A percentile compares a stretch with the other conserved stretches of the same genome.
Conservation (phyloP, 257 asterid genomes). For the Leonotis leonurus region DNA sequence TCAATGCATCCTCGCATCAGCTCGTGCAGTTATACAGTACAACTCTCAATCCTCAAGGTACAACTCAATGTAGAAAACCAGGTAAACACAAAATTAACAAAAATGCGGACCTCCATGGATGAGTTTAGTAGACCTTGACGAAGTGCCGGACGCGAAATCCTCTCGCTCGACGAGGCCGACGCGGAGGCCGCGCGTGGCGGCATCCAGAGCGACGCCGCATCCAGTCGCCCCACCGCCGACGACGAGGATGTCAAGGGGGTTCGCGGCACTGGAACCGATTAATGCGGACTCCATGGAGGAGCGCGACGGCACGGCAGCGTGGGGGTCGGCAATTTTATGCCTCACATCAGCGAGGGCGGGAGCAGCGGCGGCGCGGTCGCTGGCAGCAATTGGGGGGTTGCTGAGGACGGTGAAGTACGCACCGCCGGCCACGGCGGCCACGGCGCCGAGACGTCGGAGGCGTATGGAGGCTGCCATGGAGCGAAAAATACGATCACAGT, state of each 20-base stretch:
- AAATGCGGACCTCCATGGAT: slow-evolving; percentile 85
- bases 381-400: slow-evolving; percentile 49
- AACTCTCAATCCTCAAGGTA: slow-evolving; percentile 23
- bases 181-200: slow-evolving; percentile 96
- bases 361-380: slow-evolving; percentile 46
- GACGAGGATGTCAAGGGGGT: slow-evolving; percentile 89
- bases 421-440: slow-evolving; percentile 62
- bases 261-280: slow-evolving; percentile 45
- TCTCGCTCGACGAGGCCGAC: slow-evolving; percentile 96
- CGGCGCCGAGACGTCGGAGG: slow-evolving; percentile 69
- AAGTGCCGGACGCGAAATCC: slow-evolving; percentile 90
- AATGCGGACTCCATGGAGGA: slow-evolving; percentile 65
- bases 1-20: slow-evolving; percentile 16
- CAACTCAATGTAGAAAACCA: slow-evolving; percentile 18
- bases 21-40: slow-evolving; percentile 11
- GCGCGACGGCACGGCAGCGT: slow-evolving; percentile 59
- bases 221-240: slow-evolving; percentile 98
- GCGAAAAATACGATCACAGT: slow-evolving; percentile 3
- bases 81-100: neutral
- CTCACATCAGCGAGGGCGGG: slow-evolving; percentile 33
- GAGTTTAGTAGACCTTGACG: slow-evolving; percentile 93
- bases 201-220: slow-evolving; percentile 89
- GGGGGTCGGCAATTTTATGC: slow-evolving; percentile 56
- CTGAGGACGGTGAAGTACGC: slow-evolving; percentile 43
- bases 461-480: slow-evolving; percentile 57